These are phyloP conservation scores for Phytophthora megakarya DNA, from an alignment of 352 stramenopile genomes.

Conservation along the genomic window DNA sequence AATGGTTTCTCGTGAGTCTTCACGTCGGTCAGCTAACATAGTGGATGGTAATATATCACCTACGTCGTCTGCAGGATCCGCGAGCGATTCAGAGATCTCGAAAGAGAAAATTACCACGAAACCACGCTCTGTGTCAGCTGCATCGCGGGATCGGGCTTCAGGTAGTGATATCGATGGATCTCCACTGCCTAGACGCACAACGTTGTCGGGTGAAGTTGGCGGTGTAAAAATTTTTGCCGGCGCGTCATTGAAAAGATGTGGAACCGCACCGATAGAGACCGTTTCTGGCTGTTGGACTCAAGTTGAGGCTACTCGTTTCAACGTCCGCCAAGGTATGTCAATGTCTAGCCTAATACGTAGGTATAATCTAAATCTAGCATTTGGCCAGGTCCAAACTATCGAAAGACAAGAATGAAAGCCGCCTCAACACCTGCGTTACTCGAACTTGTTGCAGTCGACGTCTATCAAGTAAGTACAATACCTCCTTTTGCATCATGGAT, in stretches of 20 bases:
- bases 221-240: conserved; percentile 54
- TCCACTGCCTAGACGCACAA: not conserved
- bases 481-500: not conserved
- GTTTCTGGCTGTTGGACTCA: conserved; percentile 64
- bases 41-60: conserved; percentile 6
- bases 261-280: conserved; percentile 36
- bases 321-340: conserved; percentile 72
- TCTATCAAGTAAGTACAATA: conserved; percentile 68
- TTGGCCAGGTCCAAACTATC: conserved; percentile 68
- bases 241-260: conserved; percentile 59
- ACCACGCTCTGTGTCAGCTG: not conserved
- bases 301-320: conserved; percentile 70
- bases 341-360: too few relatives aligned
- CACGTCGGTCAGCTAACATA: not conserved
- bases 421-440: conserved; percentile 60
- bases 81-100: not conserved
- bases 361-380: too few relatives aligned
- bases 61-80: conserved; percentile 6
- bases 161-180: conserved; percentile 8
- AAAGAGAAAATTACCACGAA: conserved; percentile 20
- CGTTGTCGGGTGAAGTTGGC: conserved; percentile 40
- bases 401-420: conserved; percentile 75
- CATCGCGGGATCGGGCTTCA: conserved; percentile 3
- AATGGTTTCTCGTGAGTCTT: not conserved
- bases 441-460: conserved; percentile 69